phyloP scores from a whole-genome alignment of 139 green algal genomes.

The Yamagishiella unicocca region DNA sequence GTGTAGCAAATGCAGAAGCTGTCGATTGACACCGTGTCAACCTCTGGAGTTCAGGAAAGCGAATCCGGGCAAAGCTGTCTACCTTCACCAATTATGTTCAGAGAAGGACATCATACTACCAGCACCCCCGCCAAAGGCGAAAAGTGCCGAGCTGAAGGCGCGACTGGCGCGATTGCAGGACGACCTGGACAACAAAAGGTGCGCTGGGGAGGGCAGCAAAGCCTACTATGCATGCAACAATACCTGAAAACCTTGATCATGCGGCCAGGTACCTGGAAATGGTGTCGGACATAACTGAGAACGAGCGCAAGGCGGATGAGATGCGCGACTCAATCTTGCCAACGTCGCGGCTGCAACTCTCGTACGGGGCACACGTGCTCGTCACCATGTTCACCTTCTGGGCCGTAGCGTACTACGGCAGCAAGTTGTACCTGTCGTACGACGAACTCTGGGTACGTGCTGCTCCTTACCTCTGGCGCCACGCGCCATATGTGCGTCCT shows the following conservation, averaged over 20 bases:
- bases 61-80: constrained; percentile 4
- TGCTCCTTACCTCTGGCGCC: no score
- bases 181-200: constrained; percentile 69
- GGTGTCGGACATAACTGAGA: constrained; percentile 58
- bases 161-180: constrained; percentile 66
- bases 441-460: constrained; percentile 63
- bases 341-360: constrained; percentile 77
- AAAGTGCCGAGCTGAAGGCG: constrained; percentile 62
- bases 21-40: neutral
- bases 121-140: constrained; percentile 49
- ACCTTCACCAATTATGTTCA: constrained; percentile 59
- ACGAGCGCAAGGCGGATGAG: constrained; percentile 62
- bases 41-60: neutral
- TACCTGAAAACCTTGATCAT: no score
- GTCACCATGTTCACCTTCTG: constrained; percentile 87
- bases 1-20: neutral
- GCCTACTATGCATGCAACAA: no score
- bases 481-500: no score
- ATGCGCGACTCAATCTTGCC: constrained; percentile 54
- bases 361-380: constrained; percentile 83
- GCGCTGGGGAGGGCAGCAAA: no score
- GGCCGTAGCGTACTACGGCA: constrained; percentile 73
- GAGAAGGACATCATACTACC: constrained; percentile 57
- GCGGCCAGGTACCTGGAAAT: constrained; percentile 63
- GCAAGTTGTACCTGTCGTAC: constrained; percentile 14